Conservation (phyloP, 2,329 filamentous ascomycete species). For the Graphiopsis chlorocephala region DNA sequence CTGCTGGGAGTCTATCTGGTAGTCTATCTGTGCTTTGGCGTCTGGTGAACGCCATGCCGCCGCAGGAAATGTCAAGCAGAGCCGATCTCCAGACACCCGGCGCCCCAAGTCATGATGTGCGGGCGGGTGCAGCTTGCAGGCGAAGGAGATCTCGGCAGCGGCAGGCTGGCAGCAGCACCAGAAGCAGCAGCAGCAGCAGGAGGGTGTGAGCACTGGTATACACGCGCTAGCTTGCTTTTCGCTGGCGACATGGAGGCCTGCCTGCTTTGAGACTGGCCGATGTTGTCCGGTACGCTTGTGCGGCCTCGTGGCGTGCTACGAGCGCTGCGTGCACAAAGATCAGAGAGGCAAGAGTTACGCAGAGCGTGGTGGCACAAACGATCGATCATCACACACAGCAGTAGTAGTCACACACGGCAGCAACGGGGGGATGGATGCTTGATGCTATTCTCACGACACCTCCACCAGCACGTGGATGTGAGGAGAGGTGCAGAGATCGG, state of each 20-base stretch:
- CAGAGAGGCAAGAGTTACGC: neutral
- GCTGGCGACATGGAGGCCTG: conserved; percentile 4
- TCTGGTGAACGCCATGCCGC: conserved; percentile 7
- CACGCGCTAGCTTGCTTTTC: conserved; percentile 8
- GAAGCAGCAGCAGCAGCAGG: neutral
- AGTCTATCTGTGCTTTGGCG: neutral
- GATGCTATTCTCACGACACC: neutral
- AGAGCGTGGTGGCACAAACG: neutral
- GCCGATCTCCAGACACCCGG: conserved; percentile 13
- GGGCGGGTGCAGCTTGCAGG: conserved; percentile 6
- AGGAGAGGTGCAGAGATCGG: conserved; percentile 7
- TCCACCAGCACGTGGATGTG: conserved; percentile 15
- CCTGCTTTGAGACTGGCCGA: conserved; percentile 11
- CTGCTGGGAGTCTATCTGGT: neutral
- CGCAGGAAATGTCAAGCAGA: neutral
- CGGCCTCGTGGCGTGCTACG: conserved; percentile 14
- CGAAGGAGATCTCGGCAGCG: neutral
- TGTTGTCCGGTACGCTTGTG: conserved; percentile 15
- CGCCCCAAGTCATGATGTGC: neutral
- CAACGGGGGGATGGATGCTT: neutral
- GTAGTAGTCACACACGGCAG: neutral
- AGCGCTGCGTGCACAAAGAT: neutral
- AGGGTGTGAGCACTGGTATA: neutral
- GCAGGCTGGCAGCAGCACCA: neutral
- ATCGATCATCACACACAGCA: neutral